Evolutionary conservation across 108 stramenopile species (phyloP).

Genomic region (Asterionellopsis glacialis): DNA sequence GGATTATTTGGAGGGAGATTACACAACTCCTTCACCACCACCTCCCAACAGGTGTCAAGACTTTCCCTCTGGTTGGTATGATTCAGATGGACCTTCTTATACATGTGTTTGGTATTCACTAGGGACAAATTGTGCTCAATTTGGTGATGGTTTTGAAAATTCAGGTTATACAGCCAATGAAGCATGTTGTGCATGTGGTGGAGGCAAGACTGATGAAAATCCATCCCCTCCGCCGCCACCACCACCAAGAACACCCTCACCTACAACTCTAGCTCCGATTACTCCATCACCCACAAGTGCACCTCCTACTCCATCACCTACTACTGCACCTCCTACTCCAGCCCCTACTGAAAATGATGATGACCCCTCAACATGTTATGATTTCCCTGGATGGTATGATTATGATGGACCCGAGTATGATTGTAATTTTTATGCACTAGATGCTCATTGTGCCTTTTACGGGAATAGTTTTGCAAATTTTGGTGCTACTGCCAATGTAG

Average conservation of each 20-base stretch:
- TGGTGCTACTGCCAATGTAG: conserved; percentile 2
- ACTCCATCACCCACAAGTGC: conserved; percentile 1
- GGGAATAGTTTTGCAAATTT: neutral
- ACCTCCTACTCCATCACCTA: conserved; percentile 14
- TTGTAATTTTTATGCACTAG: neutral
- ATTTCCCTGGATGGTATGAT: neutral
- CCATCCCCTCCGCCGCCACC: conserved; percentile 3
- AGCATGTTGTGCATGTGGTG: no score
- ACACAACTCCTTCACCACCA: neutral
- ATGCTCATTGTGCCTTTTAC: neutral
- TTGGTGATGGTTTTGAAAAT: no score
- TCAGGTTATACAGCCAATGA: no score
- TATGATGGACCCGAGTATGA: neutral
- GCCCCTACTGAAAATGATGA: conserved; percentile 5
- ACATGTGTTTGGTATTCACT: no score
- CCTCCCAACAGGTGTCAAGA: no score
- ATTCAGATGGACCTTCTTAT: no score
- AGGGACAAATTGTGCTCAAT: no score
- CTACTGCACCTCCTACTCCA: conserved; percentile 10
- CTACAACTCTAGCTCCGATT: neutral
- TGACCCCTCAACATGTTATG: no score
- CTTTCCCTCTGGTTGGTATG: no score
- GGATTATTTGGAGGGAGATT: neutral
- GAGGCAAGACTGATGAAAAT: neutral
- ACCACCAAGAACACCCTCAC: neutral